phyloP scores from a whole-genome alignment of 441 rosid genomes.

The Gossypium davidsonii region DNA sequence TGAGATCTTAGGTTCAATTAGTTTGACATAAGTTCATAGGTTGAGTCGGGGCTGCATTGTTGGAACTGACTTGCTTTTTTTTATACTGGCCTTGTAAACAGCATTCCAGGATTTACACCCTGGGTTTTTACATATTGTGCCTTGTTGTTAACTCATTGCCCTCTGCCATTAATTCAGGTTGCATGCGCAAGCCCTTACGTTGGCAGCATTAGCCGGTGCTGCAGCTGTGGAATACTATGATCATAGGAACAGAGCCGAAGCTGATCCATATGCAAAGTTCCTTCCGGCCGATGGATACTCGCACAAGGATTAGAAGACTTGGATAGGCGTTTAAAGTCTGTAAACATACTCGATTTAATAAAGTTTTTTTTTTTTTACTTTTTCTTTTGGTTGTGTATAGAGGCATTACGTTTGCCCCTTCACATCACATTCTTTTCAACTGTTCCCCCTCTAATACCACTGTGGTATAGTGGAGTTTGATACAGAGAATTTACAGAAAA shows the following conservation, averaged over 20 bases:
- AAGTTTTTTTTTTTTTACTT: background rate
- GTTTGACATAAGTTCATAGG: too few relatives aligned
- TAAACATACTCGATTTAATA: background rate
- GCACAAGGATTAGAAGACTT: conserved; percentile 38
- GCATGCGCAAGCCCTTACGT: conserved; percentile 82
- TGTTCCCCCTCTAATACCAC: background rate
- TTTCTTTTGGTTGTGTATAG: background rate
- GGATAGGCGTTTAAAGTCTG: background rate
- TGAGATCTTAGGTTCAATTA: too few relatives aligned
- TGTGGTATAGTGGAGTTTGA: background rate
- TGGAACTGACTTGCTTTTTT: background rate
- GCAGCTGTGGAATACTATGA: conserved; percentile 78
- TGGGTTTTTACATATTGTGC: background rate
- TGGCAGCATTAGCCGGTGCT: conserved; percentile 86
- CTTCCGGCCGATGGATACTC: conserved; percentile 35
- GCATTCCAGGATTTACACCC: background rate
- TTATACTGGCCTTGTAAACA: background rate
- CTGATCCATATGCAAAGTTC: conserved; percentile 40
- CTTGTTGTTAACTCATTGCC: background rate
- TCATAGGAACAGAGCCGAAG: conserved; percentile 44
- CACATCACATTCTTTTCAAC: background rate
- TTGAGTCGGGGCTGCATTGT: background rate
- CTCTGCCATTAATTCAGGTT: conserved; percentile 39
- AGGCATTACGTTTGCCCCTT: conserved; percentile 7
- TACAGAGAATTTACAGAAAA: background rate